Base-by-base conservation (phyloP, 495 filamentous ascomycete genomes). In the Monascus purpureus region DNA sequence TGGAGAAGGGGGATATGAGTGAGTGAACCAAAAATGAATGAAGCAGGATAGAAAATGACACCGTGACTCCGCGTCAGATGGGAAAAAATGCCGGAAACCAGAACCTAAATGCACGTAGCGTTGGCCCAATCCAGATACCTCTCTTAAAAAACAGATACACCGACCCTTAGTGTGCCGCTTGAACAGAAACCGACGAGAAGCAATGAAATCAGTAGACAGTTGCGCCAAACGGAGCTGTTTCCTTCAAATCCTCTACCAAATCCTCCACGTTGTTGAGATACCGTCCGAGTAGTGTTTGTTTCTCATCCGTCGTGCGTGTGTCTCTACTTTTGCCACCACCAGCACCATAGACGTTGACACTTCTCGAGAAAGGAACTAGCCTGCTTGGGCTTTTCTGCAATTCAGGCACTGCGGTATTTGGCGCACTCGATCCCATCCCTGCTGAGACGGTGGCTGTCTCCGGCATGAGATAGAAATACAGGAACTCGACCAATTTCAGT, bases 391-490 rank as follows among this genome's bases (percentile, higher is more conserved):
- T 82, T 37, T 77, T 63, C 48, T 80, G 77, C 32, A 78, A 50
- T 31, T 72, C 58, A 24, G 29, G 36, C 33, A 45, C 40, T 7
- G 46, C 46, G 4, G 63, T 46, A 4, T 53, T 58, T 2, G 64
- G 60, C 13, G 55, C 42, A 22, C 47, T 59, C 22, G 61, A 57
- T 6, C 34, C 43, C n/a, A 42, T 36, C 23, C 29, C 67, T 47
- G 45, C 25, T 9, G 46, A 41, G 0, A 66, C 61, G 13, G 68
- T 67, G 1, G 80, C 73, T 1, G 69, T 74, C 55, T 96, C 90
- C 17, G 87, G 85, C 77, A 95, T 94, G 29, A 97, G 73, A 54
- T 96, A 97, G 57, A 95, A 95, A 57, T 96, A 93, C 4, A 97
- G 59, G 51, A 97, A 95, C 48, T 97, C 90, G 36, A 94, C 76